A percentile compares a stretch with the other conserved stretches of the same genome.
These are phyloP conservation scores for Kokia cookei DNA, from an alignment of 441 rosid species.

Conservation along the genomic window DNA sequence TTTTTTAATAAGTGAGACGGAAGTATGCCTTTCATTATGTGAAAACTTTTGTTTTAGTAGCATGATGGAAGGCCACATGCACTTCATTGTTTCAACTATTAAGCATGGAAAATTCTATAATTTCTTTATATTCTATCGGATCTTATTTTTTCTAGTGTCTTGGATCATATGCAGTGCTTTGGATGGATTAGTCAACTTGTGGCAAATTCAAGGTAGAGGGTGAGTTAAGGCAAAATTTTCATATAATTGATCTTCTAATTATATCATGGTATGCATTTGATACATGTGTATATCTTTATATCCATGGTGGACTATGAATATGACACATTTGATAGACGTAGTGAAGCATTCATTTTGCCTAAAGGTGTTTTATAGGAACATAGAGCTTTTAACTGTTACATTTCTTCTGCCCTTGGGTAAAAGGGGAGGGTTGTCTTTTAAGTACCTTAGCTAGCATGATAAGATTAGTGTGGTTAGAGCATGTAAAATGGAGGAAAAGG, in stretches of 20 bases:
- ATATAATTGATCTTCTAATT: neutral
- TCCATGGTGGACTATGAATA: neutral
- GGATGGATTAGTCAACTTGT: conserved; percentile 76
- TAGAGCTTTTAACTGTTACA: neutral
- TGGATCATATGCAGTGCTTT: conserved; percentile 53
- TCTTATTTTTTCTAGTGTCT: conserved; percentile 19
- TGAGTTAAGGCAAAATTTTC: conserved; percentile 12
- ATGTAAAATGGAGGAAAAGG: neutral
- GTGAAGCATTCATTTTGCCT: neutral
- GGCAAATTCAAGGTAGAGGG: conserved; percentile 86
- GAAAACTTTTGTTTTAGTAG: neutral
- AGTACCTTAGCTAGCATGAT: neutral
- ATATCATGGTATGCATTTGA: neutral
- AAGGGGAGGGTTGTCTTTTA: neutral
- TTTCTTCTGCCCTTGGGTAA: neutral
- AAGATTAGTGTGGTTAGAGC: neutral
- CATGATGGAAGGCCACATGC: neutral
- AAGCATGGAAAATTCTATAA: neutral
- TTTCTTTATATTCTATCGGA: neutral
- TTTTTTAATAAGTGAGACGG: neutral
- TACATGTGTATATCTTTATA: neutral
- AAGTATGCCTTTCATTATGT: neutral
- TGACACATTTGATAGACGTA: neutral
- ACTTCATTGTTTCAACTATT: neutral
- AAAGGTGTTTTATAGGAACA: neutral